These are phyloP conservation scores for Papiliotrema fonsecae DNA, from an alignment of 1,284 basidiomycete species.

Conservation along the genomic window DNA sequence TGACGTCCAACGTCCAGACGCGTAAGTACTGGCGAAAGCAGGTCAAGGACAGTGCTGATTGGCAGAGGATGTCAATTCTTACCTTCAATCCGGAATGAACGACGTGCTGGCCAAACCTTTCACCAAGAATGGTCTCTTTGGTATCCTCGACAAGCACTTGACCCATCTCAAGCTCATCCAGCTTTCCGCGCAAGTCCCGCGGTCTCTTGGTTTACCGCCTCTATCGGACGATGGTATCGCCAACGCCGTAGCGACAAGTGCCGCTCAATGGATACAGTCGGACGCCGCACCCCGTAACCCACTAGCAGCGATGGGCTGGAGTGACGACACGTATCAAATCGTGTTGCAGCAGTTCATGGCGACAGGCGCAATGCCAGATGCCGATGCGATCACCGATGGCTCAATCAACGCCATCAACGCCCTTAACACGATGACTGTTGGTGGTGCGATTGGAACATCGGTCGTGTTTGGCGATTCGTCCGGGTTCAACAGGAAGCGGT, in stretches of 20 bases:
- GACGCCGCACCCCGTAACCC: slow-evolving; percentile 29
- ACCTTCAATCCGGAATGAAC: slow-evolving; percentile 68
- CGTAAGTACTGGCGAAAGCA: slow-evolving; percentile 23
- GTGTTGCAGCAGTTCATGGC: slow-evolving; percentile 32
- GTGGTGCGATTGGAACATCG: slow-evolving; percentile 28
- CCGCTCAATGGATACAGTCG: slow-evolving; percentile 19
- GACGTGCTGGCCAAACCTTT: slow-evolving; percentile 97
- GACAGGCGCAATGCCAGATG: slow-evolving; percentile 24
- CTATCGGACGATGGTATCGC: slow-evolving; percentile 61
- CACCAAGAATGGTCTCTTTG: slow-evolving; percentile 81
- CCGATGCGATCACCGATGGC: slow-evolving; percentile 9
- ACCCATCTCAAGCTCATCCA: slow-evolving; percentile 88
- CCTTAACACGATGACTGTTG: not conserved
- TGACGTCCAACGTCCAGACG: slow-evolving; percentile 91
- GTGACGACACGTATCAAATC: slow-evolving; percentile 43
- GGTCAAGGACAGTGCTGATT: slow-evolving; percentile 3
- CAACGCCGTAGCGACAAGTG: slow-evolving; percentile 38
- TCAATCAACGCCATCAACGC: slow-evolving; percentile 3
- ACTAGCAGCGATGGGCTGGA: slow-evolving; percentile 41
- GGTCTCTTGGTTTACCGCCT: slow-evolving; percentile 66
- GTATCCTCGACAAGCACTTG: slow-evolving; percentile 94
- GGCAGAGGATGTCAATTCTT: slow-evolving; percentile 45
- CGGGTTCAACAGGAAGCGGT: slow-evolving; percentile 29
- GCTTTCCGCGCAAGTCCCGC: slow-evolving; percentile 62
- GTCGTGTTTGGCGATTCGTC: slow-evolving; percentile 31